Conservation (phyloP, 495 filamentous ascomycete species). For the Penicillium ucsense region DNA sequence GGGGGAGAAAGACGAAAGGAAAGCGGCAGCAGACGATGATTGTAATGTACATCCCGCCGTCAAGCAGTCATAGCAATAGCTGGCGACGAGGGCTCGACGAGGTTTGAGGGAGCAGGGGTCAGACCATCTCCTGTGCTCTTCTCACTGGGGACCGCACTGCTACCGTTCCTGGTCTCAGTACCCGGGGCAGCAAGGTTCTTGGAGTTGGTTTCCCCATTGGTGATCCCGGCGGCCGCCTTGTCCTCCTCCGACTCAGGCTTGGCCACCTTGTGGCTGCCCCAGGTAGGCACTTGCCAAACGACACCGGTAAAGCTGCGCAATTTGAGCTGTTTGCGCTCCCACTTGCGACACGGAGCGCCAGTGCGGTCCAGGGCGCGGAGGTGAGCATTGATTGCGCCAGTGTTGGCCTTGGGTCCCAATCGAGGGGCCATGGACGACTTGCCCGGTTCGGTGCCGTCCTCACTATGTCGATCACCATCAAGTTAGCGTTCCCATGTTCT, state of each 20-base stretch:
- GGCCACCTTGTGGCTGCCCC: slow-evolving; percentile 59
- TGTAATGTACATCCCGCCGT: slow-evolving; percentile 9
- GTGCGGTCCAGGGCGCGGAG: slow-evolving; percentile 87
- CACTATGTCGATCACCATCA: slow-evolving; percentile 27
- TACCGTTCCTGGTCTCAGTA: slow-evolving; percentile 32
- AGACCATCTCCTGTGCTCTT: slow-evolving; percentile 53
- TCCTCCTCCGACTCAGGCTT: slow-evolving; percentile 28
- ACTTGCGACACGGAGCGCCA: slow-evolving; percentile 84
- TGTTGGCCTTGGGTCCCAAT: slow-evolving; percentile 93
- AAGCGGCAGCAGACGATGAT: no score
- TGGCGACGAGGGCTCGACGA: slow-evolving; percentile 37
- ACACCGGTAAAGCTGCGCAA: slow-evolving; percentile 92
- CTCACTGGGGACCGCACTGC: slow-evolving; percentile 49
- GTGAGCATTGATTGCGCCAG: slow-evolving; percentile 94
- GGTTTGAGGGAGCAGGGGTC: slow-evolving; percentile 30
- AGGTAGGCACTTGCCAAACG: slow-evolving; percentile 72
- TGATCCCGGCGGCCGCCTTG: slow-evolving; percentile 24
- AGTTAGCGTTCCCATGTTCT: slow-evolving; percentile 8
- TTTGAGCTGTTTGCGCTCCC: slow-evolving; percentile 70
- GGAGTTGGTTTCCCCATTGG: slow-evolving; percentile 58
- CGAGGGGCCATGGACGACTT: slow-evolving; percentile 50
- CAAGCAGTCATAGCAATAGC: slow-evolving; percentile 36
- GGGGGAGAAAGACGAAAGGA: no score
- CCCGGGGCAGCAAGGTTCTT: slow-evolving; percentile 67
- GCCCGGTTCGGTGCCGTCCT: slow-evolving; percentile 49